Evolutionary conservation across 2,329 filamentous ascomycete species (phyloP), one percentile per base, ranked within the genome.

Genomic region (Cercospora sp.): DNA sequence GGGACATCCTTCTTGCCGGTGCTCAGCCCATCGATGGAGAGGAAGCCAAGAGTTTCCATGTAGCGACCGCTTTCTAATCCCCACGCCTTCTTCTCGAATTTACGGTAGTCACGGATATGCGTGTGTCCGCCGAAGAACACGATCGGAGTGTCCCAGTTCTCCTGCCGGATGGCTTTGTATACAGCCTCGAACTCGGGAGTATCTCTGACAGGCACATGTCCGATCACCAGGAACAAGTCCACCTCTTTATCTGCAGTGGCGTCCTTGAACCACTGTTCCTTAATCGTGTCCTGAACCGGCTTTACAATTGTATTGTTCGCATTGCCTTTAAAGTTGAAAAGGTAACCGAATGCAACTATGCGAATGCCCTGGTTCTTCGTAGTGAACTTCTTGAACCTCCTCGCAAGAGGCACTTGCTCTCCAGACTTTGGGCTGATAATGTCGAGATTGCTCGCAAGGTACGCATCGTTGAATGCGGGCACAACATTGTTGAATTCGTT

Each of bases 21-120:
- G 8, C 80, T 80, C 20, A 90, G 76, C 1, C 92, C 92, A 66
- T 90, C 86, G 57, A 97, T 88, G 0, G 93, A 97, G 87, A 95
- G 89, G 86, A 95, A 98, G 1, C 94, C 94, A 60, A 98, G 90
- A 0, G 94, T 97, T 82, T 98, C 94, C 84, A 97, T 91, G 79
- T 97, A 98, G 0, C 94, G 87, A 3, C 94, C 94, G 73, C 92
- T 95, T 48, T 93, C 93, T 5, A 98, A 83, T 0, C 90, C 94
- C 70, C 91, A 89, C 0, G 94, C 88, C 64, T 88, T 89, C 45
- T 86, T 86, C 78, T 97, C 94, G 74, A 92, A 97, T 68, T 86
- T 88, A 48, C 87, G 87, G 73, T 92, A 92, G 77, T 97, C 93
- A 8, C 94, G 89, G 58, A 97, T 92, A 77, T 98, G 94, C 1